Evolutionary conservation across 169 alveolate genomes (phyloP), one percentile per base, ranked within the genome.

Genomic region (Plasmodium gonderi): DNA sequence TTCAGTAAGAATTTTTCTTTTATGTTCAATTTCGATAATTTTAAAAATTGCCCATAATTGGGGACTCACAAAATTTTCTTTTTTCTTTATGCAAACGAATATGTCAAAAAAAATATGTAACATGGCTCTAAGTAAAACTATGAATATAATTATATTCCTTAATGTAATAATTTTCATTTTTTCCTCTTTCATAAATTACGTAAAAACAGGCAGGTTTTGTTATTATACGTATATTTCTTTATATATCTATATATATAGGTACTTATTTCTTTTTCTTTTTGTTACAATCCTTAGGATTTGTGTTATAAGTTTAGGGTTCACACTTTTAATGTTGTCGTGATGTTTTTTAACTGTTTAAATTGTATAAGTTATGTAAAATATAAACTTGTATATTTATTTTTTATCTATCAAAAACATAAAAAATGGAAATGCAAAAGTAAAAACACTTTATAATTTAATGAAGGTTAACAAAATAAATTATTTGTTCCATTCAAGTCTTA

Each of bases 121-220:
- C 64, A 75, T 26, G 4, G 9, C n/a, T 11, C 81, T 40, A 75
- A 45, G 31, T 36, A 75, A 75, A 36, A 42, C 1, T 38, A 49
- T 0, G 14, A 38, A 40, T 17, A 75, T 75, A 17, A 31, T 49
- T 40, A 75, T 38, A 75, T 38, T 38, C 40, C 51, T 40, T 49
- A 75, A 75, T 23, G 65, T 33, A 3, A 12, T 42, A 2, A 40
- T 75, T 75, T 42, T 75, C 81, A 75, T 75, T 75, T 75, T 75
- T 75, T 0, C n/a, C 12, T 23, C 26, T 11, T 36, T 6, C 14
- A 40, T 75, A 17, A 38, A 75, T 74, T 11, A 74, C 0, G 26
- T 36, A 23, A 38, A 75, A 20, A 75, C 14, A 4, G 17, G 29
- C 51, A 75, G 29, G 12, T 11, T 20, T 20, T 60, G 72, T 60